phyloP scores from a whole-genome alignment of 306 rosid species.

The Begonia peltatifolia region DNA sequence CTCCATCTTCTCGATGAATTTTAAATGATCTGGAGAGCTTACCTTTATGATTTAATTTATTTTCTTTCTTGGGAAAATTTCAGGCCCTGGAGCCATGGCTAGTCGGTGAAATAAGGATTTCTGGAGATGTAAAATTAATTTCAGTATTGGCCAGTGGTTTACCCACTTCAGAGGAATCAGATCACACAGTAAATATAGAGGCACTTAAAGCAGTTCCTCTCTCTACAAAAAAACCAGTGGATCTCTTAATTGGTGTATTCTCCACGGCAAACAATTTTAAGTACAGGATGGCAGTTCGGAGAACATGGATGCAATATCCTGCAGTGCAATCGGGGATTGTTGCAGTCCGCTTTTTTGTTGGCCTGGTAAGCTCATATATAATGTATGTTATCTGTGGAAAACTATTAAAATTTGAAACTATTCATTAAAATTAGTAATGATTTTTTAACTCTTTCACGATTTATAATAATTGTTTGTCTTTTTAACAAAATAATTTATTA shows the following conservation, averaged over 20 bases:
- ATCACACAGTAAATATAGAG: conserved; percentile 66
- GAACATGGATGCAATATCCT: conserved; percentile 99
- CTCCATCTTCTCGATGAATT: conserved; percentile 4
- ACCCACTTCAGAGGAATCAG: conserved; percentile 95
- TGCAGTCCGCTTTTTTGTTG: conserved; percentile 93
- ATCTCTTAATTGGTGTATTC: conserved; percentile 88
- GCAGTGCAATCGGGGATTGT: conserved; percentile 49
- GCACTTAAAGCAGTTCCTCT: conserved; percentile 51
- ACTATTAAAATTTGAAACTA: too few relatives aligned
- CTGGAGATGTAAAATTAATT: conserved; percentile 72
- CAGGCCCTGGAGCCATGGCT: conserved; percentile 99
- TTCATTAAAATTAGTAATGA: too few relatives aligned
- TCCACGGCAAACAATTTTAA: conserved; percentile 96
- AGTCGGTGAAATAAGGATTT: conserved; percentile 60
- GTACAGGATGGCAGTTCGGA: conserved; percentile 91
- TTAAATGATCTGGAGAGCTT: conserved; percentile 7
- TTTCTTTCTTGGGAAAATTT: conserved; percentile 18
- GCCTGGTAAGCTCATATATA: conserved; percentile 52
- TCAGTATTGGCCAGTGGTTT: conserved; percentile 87
- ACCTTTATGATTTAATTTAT: conserved; percentile 12
- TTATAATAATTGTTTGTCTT: too few relatives aligned
- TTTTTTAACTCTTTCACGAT: too few relatives aligned
- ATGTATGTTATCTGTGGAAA: too few relatives aligned
- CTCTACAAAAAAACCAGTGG: conserved; percentile 31
- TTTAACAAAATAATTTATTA: too few relatives aligned